Percentiles rank a stretch among this genome's conserved stretches.
These are phyloP conservation scores for Podaxis mareebaensis DNA, from an alignment of 768 basidiomycete species.

Conservation along the genomic window DNA sequence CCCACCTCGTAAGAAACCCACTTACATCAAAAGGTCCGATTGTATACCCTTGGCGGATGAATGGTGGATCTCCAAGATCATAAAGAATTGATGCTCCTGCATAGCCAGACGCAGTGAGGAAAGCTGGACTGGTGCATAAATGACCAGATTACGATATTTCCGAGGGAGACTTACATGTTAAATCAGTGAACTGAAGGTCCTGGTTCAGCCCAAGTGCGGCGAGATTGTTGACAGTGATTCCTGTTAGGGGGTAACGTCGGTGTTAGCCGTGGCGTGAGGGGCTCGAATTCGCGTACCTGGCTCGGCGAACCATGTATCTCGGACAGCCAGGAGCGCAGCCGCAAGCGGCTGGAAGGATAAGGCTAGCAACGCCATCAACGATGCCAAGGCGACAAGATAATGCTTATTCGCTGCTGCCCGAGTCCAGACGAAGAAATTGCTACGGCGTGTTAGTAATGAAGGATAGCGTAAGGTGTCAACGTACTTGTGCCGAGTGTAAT, in stretches of 20 bases:
- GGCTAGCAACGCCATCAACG: slow-evolving; percentile 48
- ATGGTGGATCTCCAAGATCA: slow-evolving; percentile 44
- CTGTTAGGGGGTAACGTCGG: slow-evolving; percentile 24
- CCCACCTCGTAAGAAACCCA: not conserved
- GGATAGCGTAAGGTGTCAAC: slow-evolving; percentile 13
- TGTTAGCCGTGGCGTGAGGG: not conserved
- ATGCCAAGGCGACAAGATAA: slow-evolving; percentile 50
- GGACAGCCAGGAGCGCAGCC: slow-evolving; percentile 48
- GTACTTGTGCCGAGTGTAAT: slow-evolving; percentile 56
- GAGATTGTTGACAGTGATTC: slow-evolving; percentile 36
- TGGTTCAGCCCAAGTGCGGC: slow-evolving; percentile 46
- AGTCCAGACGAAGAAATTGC: slow-evolving; percentile 50
- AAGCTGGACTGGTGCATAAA: slow-evolving; percentile 32
- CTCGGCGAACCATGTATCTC: slow-evolving; percentile 41
- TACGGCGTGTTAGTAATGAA: slow-evolving; percentile 20
- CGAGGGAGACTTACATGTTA: slow-evolving; percentile 40
- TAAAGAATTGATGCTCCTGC: slow-evolving; percentile 52
- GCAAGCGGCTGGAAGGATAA: slow-evolving; percentile 54
- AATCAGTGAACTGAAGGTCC: slow-evolving; percentile 42
- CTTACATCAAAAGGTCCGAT: slow-evolving; percentile 47
- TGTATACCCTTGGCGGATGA: slow-evolving; percentile 45
- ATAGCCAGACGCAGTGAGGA: slow-evolving; percentile 55
- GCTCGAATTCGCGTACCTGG: slow-evolving; percentile 34
- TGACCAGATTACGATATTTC: not conserved
- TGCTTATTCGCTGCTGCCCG: slow-evolving; percentile 47